Percentiles rank a stretch among this genome's conserved stretches.
Evolutionary conservation across 495 filamentous ascomycete genomes (phyloP).

Genomic region (Tuber indicum): DNA sequence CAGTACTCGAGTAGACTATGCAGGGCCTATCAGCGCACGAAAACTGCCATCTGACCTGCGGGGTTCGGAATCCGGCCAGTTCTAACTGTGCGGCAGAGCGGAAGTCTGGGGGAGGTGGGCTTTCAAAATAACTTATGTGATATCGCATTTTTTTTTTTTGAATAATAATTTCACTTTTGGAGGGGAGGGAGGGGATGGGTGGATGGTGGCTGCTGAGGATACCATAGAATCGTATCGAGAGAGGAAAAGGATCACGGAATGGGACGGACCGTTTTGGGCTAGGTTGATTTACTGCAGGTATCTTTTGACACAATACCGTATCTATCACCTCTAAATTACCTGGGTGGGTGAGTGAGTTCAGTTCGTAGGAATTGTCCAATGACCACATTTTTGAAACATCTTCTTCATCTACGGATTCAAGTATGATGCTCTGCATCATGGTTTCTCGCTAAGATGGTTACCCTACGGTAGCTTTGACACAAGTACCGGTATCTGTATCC

Average conservation of each 20-base stretch:
- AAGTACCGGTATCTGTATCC: no score
- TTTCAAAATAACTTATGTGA: neutral
- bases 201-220: neutral
- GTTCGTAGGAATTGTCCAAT: neutral
- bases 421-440: neutral
- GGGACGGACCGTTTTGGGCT: neutral
- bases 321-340: neutral
- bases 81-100: neutral
- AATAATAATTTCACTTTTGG: neutral
- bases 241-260: neutral
- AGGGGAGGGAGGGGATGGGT: neutral
- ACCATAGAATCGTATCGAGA: neutral
- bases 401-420: neutral
- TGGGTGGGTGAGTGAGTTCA: neutral
- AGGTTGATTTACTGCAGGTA: neutral
- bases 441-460: neutral
- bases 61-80: neutral
- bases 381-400: neutral
- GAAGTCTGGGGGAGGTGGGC: neutral
- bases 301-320: neutral
- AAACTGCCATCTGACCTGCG: neutral
- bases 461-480: no score
- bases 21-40: neutral
- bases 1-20: neutral
- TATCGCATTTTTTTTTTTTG: neutral